Base-by-base conservation (phyloP, 176 grass and related monocot genomes). In the Paspalum notatum region DNA sequence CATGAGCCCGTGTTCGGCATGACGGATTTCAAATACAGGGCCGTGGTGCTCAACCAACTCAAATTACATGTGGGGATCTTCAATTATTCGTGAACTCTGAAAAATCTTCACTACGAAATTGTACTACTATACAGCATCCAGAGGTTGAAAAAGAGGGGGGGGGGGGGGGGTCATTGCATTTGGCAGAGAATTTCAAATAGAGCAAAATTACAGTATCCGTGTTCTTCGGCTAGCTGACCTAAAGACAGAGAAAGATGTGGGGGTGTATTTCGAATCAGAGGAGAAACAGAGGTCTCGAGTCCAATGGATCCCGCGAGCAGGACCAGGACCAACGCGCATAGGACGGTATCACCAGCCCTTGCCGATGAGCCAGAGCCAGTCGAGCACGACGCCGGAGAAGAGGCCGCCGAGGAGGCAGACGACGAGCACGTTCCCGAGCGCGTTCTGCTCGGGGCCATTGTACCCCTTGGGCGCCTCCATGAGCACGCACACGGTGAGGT, bases 391-490 rank as follows among this genome's bases (percentile, higher is more conserved):
- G 7, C 92, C 92, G 7, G 92, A 78, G 78, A 94, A 94, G 63
- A 94, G 72, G 32, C 92, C 92, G 16, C 58, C 77, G 13, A 91
- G 82, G 66, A 94, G 92, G 75, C 53, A 91, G 21, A 91, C 66
- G n/a, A 94, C 77, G 47, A 94, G 92, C 69, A 91, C 71, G 57
- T 94, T 94, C 9, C 92, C 92, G 17, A 91, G 68, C 18, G 92
- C 92, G 68, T 94, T 94, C 66, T 94, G 92, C 84, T 94, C 92
- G 41, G 92, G 92, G 17, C 84, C 89, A 57, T 94, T 94, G 81
- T 91, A 94, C 58, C 92, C 92, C 17, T 76, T 91, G 56, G 92
- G 92, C 5, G 92, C 92, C 22, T 78, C 87, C 54, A 84, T 87
- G 76, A 94, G 87, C 65, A 89, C 86, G 61, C 92, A 94, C 55